Evolutionary conservation across 2,329 filamentous ascomycete species (phyloP).

Genomic region (Apiospora hydei): DNA sequence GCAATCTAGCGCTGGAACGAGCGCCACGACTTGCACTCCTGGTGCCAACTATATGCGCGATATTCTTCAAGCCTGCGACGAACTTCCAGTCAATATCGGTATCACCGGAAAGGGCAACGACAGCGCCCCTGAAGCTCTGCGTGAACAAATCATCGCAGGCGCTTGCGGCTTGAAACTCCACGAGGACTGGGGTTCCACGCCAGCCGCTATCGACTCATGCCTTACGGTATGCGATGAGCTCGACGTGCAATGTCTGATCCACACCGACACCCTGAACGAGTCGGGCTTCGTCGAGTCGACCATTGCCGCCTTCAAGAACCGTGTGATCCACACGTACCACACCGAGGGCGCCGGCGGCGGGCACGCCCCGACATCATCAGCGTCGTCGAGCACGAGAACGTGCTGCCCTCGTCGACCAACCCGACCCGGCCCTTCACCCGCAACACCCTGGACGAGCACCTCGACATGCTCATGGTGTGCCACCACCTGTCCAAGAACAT

Average conservation of each 20-base stretch:
- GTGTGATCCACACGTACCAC: conserved; percentile 96
- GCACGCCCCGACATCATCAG: conserved; percentile 94
- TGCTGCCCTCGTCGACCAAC: conserved; percentile 90
- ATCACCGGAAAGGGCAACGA: conserved; percentile 97
- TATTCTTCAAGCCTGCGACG: conserved; percentile 89
- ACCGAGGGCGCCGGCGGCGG: conserved; percentile 95
- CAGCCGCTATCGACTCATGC: conserved; percentile 89
- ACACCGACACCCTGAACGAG: conserved; percentile 96
- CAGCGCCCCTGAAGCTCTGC: conserved; percentile 70
- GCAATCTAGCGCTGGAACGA: conserved; percentile 75
- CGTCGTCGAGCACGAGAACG: conserved; percentile 87
- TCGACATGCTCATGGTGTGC: conserved; percentile 99
- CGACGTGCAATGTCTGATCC: conserved; percentile 92
- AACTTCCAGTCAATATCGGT: conserved; percentile 83
- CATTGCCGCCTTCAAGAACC: conserved; percentile 81
- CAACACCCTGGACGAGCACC: conserved; percentile 94
- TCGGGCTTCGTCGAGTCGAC: conserved; percentile 97
- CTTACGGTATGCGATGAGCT: conserved; percentile 86
- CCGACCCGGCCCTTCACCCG: conserved; percentile 88
- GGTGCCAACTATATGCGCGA: conserved; percentile 81
- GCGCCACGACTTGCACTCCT: conserved; percentile 92
- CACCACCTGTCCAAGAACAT: conserved; percentile 93
- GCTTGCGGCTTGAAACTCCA: conserved; percentile 92
- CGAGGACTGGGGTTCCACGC: conserved; percentile 95
- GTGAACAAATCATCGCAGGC: conserved; percentile 82